Percentiles rank a stretch among this genome's conserved stretches.
phyloP scores from a whole-genome alignment of 768 basidiomycete genomes.

The Guyanaporus albipodus region DNA sequence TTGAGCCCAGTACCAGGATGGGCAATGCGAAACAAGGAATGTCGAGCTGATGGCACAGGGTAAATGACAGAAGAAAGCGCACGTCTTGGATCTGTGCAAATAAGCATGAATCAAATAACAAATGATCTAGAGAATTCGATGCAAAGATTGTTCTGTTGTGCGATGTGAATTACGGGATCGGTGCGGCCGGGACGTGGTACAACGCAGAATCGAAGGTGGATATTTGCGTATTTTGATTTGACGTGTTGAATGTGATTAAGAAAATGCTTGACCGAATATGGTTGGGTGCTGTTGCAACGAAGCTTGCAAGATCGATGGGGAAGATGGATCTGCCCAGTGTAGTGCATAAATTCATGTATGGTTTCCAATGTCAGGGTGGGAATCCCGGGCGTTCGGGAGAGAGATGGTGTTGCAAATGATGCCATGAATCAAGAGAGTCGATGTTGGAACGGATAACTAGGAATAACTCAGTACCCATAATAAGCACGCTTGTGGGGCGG shows the following conservation, averaged over 20 bases:
- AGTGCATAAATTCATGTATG: conserved; percentile 22
- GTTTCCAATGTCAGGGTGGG: conserved; percentile 22
- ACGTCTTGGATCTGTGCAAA: conserved; percentile 32
- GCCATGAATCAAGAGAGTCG: conserved; percentile 28
- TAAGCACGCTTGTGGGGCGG: conserved; percentile 49
- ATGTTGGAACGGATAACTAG: conserved; percentile 12
- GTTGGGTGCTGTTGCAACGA: conserved; percentile 10
- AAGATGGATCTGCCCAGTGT: conserved; percentile 24
- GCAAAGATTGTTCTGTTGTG: conserved; percentile 31
- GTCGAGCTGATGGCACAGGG: conserved; percentile 23
- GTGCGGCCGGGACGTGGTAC: conserved; percentile 15
- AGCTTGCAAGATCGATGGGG: conserved; percentile 30
- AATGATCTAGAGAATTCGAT: conserved; percentile 32
- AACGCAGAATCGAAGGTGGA: conserved; percentile 19
- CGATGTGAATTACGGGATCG: conserved; percentile 20
- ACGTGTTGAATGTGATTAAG: conserved; percentile 20
- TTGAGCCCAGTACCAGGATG: conserved; percentile 18
- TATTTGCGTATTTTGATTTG: conserved; percentile 27
- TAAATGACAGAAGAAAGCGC: conserved; percentile 29
- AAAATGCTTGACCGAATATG: conserved; percentile 26
- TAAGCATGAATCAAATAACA: conserved; percentile 33
- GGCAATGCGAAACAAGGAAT: conserved; percentile 19
- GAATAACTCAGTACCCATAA: conserved; percentile 48
- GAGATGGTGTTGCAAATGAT: conserved; percentile 25
- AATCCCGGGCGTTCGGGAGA: conserved; percentile 14